Percentiles rank a stretch among this genome's conserved stretches.
phyloP scores from a whole-genome alignment of 192 early-diverging fungal genomes.

The Geosiphon pyriformis region DNA sequence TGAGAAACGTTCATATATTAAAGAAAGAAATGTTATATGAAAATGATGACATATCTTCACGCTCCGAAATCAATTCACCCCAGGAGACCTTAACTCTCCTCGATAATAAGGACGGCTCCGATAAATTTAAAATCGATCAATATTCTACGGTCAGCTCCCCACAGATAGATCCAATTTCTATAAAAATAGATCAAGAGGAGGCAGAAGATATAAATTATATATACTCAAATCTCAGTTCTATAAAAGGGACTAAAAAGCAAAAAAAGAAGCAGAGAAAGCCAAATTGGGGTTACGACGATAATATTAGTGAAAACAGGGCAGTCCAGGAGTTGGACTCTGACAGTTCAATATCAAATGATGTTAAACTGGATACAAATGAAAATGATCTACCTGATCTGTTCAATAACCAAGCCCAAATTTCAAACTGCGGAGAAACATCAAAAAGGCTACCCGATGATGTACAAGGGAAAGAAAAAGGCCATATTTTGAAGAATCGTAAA shows the following conservation, averaged over 20 bases:
- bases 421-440: neutral
- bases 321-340: neutral
- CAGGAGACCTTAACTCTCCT: too few relatives aligned
- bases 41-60: constrained; percentile 38
- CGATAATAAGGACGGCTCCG: too few relatives aligned
- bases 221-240: neutral
- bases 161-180: constrained; percentile 20
- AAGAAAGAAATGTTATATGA: constrained; percentile 74
- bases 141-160: too few relatives aligned
- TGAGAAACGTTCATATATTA: constrained; percentile 70
- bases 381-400: constrained; percentile 50
- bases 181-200: constrained; percentile 28
- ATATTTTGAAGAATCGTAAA: neutral
- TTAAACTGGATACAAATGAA: constrained; percentile 42
- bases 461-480: neutral
- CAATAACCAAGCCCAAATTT: constrained; percentile 22
- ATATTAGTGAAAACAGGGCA: constrained; percentile 23
- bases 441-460: neutral
- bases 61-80: too few relatives aligned
- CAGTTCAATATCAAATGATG: neutral
- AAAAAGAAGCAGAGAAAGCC: constrained; percentile 43
- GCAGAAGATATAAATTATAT: constrained; percentile 30
- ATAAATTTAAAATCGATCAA: constrained; percentile 7
- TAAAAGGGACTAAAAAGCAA: constrained; percentile 38
- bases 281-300: constrained; percentile 34